Evolutionary conservation across 768 basidiomycete species (phyloP), one percentile per base, ranked within the genome.

Genomic region (Tremella fuciformis): DNA sequence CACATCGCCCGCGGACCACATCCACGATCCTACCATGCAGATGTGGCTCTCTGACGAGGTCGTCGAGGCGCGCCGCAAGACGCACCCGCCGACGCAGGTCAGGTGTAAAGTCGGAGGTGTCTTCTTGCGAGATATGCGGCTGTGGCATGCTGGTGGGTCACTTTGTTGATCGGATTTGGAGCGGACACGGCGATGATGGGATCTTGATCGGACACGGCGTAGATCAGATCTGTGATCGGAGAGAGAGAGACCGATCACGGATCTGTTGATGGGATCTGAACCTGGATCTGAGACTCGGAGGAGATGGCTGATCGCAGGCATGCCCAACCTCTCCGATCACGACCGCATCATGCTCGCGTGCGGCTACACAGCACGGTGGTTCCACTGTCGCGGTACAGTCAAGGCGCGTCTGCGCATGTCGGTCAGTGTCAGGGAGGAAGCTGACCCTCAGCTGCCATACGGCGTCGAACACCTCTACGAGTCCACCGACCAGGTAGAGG

Each of bases 311-410:
- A 50, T 25, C 22, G 48, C 24, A 50, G 48, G 48, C 4, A 50
- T 50, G 48, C 48, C 48, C 15, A 50, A 50, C 24, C 16, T 16
- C 22, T 19, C 48, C 15, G 21, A 50, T 18, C 15, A 21, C 24
- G 48, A 50, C 48, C 48, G 48, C 24, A 50, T 50, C 48, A 50
- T 50, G 48, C 9, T 50, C 22, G 48, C 48, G n/a, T 50, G 48
- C 26, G 48, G 48, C 24, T 50, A 50, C 22, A 50, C 48, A 3
- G 18, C 48, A 3, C 9, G 48, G 48, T 50, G 48, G 48, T 50
- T 11, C 26, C 48, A 50, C 7, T 8, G 8, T 15, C 21, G 26
- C 15, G 48, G 48, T 13, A 50, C 51, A 15, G 51, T 53, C 34
- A 53, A 53, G 51, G 51, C 38, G n/a, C 1, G 51, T 53, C 34